Evolutionary conservation across 2,329 filamentous ascomycete genomes (phyloP).

Genomic region (Leptographium radiaticola): DNA sequence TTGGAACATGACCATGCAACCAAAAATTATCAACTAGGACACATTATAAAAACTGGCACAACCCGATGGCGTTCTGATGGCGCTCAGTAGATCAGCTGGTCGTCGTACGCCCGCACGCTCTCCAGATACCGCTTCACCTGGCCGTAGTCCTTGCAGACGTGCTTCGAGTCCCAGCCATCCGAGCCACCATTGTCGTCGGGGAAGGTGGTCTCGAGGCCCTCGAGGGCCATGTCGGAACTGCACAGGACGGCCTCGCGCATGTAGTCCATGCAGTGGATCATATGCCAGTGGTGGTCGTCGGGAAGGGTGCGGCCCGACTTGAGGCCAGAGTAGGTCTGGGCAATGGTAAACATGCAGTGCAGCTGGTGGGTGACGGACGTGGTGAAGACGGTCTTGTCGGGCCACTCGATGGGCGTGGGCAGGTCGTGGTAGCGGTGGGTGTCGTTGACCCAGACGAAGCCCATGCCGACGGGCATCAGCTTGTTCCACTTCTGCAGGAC

Average conservation of each 20-base stretch:
- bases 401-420: slow-evolving; percentile 21
- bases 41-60: no score
- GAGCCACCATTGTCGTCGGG: slow-evolving; percentile 31
- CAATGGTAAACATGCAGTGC: slow-evolving; percentile 25
- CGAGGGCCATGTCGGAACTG: slow-evolving; percentile 30
- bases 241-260: slow-evolving; percentile 34
- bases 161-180: slow-evolving; percentile 33
- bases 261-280: slow-evolving; percentile 36
- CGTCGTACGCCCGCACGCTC: slow-evolving; percentile 29
- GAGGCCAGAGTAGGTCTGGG: slow-evolving; percentile 29
- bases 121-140: slow-evolving; percentile 29
- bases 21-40: no score
- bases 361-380: slow-evolving; percentile 24
- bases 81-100: slow-evolving; percentile 27
- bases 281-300: slow-evolving; percentile 32
- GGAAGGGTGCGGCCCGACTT: slow-evolving; percentile 24
- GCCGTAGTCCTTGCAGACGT: slow-evolving; percentile 30
- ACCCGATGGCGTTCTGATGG: no score
- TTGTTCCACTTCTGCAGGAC: slow-evolving; percentile 22
- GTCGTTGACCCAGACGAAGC: slow-evolving; percentile 23
- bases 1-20: no score
- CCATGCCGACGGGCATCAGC: slow-evolving; percentile 23
- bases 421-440: slow-evolving; percentile 23
- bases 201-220: slow-evolving; percentile 32
- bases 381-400: slow-evolving; percentile 23